Evolutionary conservation across 768 basidiomycete species (phyloP), one percentile per base, ranked within the genome.

Genomic region (Lanmaoa pseudosensibilis): DNA sequence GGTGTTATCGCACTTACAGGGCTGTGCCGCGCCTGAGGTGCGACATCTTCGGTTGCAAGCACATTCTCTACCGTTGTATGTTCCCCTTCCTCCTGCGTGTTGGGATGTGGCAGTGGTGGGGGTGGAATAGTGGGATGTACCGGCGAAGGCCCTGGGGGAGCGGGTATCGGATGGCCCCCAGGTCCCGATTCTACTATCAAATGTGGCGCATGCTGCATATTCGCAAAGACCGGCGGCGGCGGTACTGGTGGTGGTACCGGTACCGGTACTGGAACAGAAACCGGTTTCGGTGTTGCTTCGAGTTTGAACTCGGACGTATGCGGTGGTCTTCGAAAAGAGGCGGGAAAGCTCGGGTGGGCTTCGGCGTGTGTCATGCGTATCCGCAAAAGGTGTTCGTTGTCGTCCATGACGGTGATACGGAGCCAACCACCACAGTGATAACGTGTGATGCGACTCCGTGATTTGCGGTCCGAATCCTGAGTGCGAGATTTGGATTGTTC

Each of bases 301-400:
- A 73, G 58, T 25, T 71, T 71, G 15, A 71, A 73, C 40, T 71
- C 70, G 48, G 69, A 71, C 13, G 71, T 73, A 15, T 71, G 69
- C 0, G 69, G 65, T 8, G 69, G 69, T 47, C 71, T 52, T 33
- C 71, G 67, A 62, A 71, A 71, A 15, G 70, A 73, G 0, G 69
- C 67, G 0, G 70, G 70, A 51, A 71, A 71, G 50, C 64, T 64
- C 1, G 70, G 70, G 46, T 72, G 70, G 0, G 72, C 70, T 38
- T 72, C 72, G 19, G 72, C 69, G 38, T 72, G 70, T 0, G 70
- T 73, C 72, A 72, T 72, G 51, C 70, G 70, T 63, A 72, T 73
- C 30, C 70, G 70, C 33, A 72, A 53, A 27, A 73, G 70, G 30
- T 63, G 64, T 43, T 72, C 70, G 43, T 73, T 72, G 51, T 72